phyloP scores from a whole-genome alignment of 2,329 filamentous ascomycete species.

The Knoxdaviesia capensis region DNA sequence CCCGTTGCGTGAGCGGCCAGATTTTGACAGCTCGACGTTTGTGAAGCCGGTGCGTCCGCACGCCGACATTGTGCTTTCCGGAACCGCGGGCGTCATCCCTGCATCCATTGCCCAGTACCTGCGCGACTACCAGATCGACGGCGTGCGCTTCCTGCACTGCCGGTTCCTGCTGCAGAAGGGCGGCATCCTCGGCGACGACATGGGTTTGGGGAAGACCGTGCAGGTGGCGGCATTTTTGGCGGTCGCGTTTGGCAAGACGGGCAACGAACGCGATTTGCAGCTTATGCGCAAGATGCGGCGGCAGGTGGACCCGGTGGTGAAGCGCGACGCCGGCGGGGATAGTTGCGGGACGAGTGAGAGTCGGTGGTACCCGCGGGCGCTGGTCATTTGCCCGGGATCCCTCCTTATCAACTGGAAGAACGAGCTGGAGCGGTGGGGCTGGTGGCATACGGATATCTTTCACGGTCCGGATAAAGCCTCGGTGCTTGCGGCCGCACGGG shows the following conservation, averaged over 20 bases:
- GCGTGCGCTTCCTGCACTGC: slow-evolving; percentile 68
- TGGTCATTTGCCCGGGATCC: slow-evolving; percentile 78
- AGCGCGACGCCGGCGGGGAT: neutral
- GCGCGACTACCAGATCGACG: slow-evolving; percentile 76
- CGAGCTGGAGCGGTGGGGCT: slow-evolving; percentile 79
- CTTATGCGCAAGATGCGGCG: slow-evolving; percentile 73
- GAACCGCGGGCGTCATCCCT: slow-evolving; percentile 66
- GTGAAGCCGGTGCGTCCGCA: slow-evolving; percentile 50
- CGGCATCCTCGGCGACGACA: slow-evolving; percentile 84
- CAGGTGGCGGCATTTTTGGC: slow-evolving; percentile 88
- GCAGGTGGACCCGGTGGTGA: slow-evolving; percentile 16
- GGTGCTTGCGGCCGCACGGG: slow-evolving; percentile 49
- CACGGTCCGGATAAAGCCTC: slow-evolving; percentile 53
- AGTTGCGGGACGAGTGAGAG: neutral
- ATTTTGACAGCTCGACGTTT: slow-evolving; percentile 32
- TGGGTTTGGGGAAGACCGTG: slow-evolving; percentile 93
- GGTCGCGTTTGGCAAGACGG: slow-evolving; percentile 84
- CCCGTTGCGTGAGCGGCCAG: slow-evolving; percentile 46
- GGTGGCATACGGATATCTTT: slow-evolving; percentile 76
- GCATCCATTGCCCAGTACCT: slow-evolving; percentile 81
- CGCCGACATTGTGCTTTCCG: slow-evolving; percentile 52
- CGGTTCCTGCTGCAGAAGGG: slow-evolving; percentile 83
- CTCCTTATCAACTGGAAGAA: slow-evolving; percentile 82
- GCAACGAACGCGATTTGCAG: slow-evolving; percentile 66
- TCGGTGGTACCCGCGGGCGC: slow-evolving; percentile 32